A percentile compares a stretch with the other conserved stretches of the same genome.
Conservation (phyloP, 1,139 yeast species). For the Geotrichum fermentans region DNA sequence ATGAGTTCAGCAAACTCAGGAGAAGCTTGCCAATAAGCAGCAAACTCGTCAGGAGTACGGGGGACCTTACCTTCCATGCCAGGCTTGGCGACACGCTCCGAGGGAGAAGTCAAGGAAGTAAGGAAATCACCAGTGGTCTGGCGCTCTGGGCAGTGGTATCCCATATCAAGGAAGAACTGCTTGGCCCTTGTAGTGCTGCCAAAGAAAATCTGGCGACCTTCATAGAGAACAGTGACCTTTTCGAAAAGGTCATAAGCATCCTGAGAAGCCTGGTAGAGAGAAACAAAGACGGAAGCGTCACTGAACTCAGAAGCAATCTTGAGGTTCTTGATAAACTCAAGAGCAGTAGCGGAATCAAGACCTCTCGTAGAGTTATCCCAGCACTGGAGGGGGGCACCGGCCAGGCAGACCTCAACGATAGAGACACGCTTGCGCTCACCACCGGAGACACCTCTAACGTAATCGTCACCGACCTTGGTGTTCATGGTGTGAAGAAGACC, state of each 20-base stretch:
- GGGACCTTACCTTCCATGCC: constrained; percentile 67
- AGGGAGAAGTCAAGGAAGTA: constrained; percentile 72
- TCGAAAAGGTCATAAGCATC: constrained; percentile 71
- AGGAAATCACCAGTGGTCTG: constrained; percentile 81
- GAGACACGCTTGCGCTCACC: too few relatives aligned
- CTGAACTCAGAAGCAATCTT: constrained; percentile 58
- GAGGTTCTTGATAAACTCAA: constrained; percentile 67
- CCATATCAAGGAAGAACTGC: constrained; percentile 58
- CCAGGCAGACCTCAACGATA: constrained; percentile 62
- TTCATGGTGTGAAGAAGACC: constrained; percentile 65
- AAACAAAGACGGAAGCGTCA: constrained; percentile 61
- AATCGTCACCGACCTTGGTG: too few relatives aligned
- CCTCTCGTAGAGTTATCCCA: constrained; percentile 79
- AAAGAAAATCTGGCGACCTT: constrained; percentile 71
- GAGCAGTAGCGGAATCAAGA: constrained; percentile 68
- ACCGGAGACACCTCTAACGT: too few relatives aligned
- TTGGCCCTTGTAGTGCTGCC: constrained; percentile 61
- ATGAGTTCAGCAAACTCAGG: constrained; percentile 44
- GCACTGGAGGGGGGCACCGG: constrained; percentile 60
- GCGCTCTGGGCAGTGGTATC: constrained; percentile 66
- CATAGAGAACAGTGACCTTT: constrained; percentile 63
- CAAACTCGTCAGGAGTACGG: constrained; percentile 63
- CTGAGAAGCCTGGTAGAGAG: constrained; percentile 80
- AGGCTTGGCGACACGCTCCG: constrained; percentile 51
- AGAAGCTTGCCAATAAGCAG: constrained; percentile 59